Evolutionary conservation across 257 asterid species (phyloP).

Genomic region (Knoxia roxburghii): DNA sequence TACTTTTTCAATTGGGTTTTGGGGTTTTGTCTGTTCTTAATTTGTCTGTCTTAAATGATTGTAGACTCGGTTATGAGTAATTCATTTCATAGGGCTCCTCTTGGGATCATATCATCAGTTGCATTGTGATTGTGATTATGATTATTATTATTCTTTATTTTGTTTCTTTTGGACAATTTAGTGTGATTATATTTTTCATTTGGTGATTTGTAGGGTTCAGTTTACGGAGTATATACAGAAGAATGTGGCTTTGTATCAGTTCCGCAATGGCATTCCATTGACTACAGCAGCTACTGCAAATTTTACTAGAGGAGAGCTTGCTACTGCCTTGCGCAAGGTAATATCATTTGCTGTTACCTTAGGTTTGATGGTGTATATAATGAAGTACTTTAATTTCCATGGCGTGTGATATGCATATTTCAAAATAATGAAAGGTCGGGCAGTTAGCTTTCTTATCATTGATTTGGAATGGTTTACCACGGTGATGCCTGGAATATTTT

Average conservation of each 20-base stretch:
- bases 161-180: not conserved
- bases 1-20: not conserved
- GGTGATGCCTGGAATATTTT: too few relatives aligned
- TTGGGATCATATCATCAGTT: too few relatives aligned
- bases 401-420: not conserved
- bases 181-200: constrained; percentile 7
- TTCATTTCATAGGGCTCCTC: too few relatives aligned
- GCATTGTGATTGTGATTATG: too few relatives aligned
- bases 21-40: not conserved
- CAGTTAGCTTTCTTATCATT: too few relatives aligned
- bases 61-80: too few relatives aligned
- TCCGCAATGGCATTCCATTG: constrained; percentile 93
- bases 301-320: constrained; percentile 96
- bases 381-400: not conserved
- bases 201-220: constrained; percentile 59
- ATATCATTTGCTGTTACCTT: not conserved
- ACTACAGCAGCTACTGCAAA: constrained; percentile 93
- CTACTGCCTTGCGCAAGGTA: constrained; percentile 96
- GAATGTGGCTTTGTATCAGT: constrained; percentile 88
- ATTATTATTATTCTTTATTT: not conserved
- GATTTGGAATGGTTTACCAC: too few relatives aligned
- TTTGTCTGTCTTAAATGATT: not conserved
- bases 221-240: constrained; percentile 94
- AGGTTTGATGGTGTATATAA: not conserved
- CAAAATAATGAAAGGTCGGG: not conserved